These are phyloP conservation scores for Clonostachys rosea DNA, from an alignment of 2,329 filamentous ascomycete genomes.

Conservation along the genomic window DNA sequence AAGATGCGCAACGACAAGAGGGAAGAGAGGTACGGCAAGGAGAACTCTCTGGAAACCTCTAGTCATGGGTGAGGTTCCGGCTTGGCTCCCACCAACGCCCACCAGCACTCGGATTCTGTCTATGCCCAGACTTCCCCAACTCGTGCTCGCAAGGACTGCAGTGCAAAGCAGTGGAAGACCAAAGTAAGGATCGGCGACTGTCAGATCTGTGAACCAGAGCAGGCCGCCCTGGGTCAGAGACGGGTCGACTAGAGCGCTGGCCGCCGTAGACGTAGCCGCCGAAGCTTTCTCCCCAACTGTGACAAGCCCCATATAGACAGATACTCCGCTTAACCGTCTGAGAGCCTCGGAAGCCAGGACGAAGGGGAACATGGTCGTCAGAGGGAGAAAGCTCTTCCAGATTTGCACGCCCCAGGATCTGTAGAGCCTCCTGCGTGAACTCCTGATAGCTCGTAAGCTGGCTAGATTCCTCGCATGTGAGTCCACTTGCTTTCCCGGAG, in stretches of 20 bases:
- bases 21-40: constrained; percentile 24
- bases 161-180: constrained; percentile 36
- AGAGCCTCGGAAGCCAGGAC: constrained; percentile 44
- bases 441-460: background rate
- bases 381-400: constrained; percentile 36
- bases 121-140: constrained; percentile 18
- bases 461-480: background rate
- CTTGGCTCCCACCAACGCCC: constrained; percentile 4
- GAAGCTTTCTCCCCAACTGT: constrained; percentile 12
- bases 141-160: constrained; percentile 16
- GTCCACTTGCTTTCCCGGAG: background rate
- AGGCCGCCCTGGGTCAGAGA: constrained; percentile 43
- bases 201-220: constrained; percentile 52
- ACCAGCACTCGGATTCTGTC: constrained; percentile 19
- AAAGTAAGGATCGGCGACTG: constrained; percentile 43
- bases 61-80: constrained; percentile 8
- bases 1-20: constrained; percentile 24
- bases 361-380: constrained; percentile 39
- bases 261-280: constrained; percentile 8
- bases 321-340: constrained; percentile 35
- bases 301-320: constrained; percentile 15
- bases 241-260: constrained; percentile 22
- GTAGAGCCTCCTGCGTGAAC: constrained; percentile 13
- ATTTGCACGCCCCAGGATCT: constrained; percentile 34
- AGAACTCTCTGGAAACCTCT: constrained; percentile 17